phyloP scores from a whole-genome alignment of 176 grass and related monocot species.

The Aegilops bicornis region DNA sequence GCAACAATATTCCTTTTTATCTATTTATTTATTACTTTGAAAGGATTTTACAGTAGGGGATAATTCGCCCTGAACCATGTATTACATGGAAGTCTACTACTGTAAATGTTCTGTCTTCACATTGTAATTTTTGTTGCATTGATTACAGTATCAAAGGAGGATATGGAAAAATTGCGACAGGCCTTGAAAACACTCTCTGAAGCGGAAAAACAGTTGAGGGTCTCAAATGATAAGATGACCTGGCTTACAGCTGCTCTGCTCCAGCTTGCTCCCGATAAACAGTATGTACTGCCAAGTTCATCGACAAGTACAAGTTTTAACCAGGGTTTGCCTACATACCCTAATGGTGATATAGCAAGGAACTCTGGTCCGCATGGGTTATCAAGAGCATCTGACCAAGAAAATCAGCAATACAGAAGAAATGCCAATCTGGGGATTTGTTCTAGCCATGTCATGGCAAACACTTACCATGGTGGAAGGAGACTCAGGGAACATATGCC shows the following conservation, averaged over 20 bases:
- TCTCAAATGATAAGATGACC: constrained; percentile 92
- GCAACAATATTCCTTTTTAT: constrained; percentile 20
- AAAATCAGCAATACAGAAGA: constrained; percentile 23
- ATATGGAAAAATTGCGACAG: constrained; percentile 83
- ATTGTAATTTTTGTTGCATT: constrained; percentile 35
- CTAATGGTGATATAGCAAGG: constrained; percentile 29
- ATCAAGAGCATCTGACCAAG: constrained; percentile 21
- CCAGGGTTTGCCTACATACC: constrained; percentile 23
- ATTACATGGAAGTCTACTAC: background rate
- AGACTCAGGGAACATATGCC: constrained; percentile 33
- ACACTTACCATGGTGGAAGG: constrained; percentile 30
- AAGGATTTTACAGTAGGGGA: background rate
- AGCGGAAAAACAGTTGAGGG: constrained; percentile 95
- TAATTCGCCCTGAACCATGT: background rate
- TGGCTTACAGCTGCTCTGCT: constrained; percentile 98
- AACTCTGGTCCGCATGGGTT: constrained; percentile 32
- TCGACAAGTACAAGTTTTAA: constrained; percentile 59
- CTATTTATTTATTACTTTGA: background rate
- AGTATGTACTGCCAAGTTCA: constrained; percentile 69
- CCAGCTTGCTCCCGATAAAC: constrained; percentile 93
- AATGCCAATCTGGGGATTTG: constrained; percentile 17
- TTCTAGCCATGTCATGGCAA: constrained; percentile 24
- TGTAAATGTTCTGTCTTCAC: constrained; percentile 18
- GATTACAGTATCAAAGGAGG: constrained; percentile 87
- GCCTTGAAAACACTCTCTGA: constrained; percentile 86